phyloP scores from a whole-genome alignment of 2,329 filamentous ascomycete species.

The Monilinia fructigena region DNA sequence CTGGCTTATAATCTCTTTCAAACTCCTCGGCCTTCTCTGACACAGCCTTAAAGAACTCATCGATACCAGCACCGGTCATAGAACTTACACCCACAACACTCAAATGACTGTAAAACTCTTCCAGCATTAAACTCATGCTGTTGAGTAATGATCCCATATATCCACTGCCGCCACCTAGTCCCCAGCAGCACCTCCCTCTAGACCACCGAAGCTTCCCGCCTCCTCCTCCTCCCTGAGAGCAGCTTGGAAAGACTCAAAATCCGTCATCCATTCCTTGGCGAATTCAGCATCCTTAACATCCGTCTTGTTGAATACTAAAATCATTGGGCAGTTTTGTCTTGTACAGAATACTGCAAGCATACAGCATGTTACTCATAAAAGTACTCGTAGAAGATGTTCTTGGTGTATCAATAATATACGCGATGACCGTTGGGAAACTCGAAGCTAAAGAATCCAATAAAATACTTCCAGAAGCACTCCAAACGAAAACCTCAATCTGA shows the following conservation, averaged over 20 bases:
- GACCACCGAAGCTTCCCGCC: slow-evolving; percentile 70
- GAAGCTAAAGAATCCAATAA: slow-evolving; percentile 89
- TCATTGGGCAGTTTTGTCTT: slow-evolving; percentile 99
- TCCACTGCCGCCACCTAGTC: slow-evolving; percentile 70
- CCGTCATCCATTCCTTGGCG: slow-evolving; percentile 98
- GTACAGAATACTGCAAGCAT: slow-evolving; percentile 97
- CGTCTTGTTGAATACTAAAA: slow-evolving; percentile 98
- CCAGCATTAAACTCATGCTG: slow-evolving; percentile 95
- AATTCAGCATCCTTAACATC: slow-evolving; percentile 90
- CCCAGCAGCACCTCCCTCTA: slow-evolving; percentile 60
- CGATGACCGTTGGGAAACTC: slow-evolving; percentile 93
- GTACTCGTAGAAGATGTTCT: slow-evolving; percentile 89
- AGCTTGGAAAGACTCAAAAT: slow-evolving; percentile 92
- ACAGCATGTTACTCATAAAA: slow-evolving; percentile 99
- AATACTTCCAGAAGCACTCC: slow-evolving; percentile 94
- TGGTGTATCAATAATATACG: slow-evolving; percentile 96
- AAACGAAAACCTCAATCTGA: slow-evolving; percentile 98
- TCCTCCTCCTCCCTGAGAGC: slow-evolving; percentile 80
- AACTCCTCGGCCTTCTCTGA: slow-evolving; percentile 86
- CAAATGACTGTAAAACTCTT: slow-evolving; percentile 95
- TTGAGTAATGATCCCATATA: slow-evolving; percentile 97
- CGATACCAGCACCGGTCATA: slow-evolving; percentile 86
- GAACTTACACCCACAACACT: slow-evolving; percentile 91
- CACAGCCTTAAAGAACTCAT: slow-evolving; percentile 91
- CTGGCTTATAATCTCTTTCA: slow-evolving; percentile 83